Evolutionary conservation across 768 basidiomycete species (phyloP).

Genomic region (Tulasnella sp.): DNA sequence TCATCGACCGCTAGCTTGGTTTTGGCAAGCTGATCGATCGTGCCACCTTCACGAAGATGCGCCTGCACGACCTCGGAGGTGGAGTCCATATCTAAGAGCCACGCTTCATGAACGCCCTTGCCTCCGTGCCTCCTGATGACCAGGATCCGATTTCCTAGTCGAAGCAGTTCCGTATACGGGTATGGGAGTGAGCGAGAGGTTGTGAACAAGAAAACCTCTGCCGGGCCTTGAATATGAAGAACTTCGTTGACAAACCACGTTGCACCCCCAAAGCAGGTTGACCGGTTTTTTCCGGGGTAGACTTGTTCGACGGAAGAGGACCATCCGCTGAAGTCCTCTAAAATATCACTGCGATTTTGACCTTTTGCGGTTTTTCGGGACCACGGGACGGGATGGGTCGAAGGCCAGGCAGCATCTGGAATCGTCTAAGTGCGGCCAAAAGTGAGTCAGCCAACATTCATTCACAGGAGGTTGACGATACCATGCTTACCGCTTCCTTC

Average conservation of each 20-base stretch:
- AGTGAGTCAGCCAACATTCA: neutral
- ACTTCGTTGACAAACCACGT: slow-evolving; percentile 7
- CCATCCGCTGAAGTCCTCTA: neutral
- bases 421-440: neutral
- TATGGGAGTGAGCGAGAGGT: neutral
- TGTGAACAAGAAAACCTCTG: neutral
- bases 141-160: neutral
- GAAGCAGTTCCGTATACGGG: neutral
- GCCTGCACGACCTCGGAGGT: neutral
- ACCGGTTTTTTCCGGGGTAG: neutral
- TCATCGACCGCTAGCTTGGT: neutral
- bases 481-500: neutral
- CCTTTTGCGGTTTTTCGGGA: neutral
- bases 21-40: neutral
- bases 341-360: neutral
- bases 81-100: neutral
- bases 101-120: neutral
- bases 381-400: neutral
- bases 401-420: neutral
- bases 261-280: neutral
- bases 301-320: neutral
- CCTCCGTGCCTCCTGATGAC: neutral
- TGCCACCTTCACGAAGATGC: neutral
- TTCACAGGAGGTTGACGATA: neutral
- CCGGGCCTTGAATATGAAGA: neutral